These are phyloP conservation scores for Alternaria incomplexa DNA, from an alignment of 2,329 filamentous ascomycete genomes.

Conservation along the genomic window DNA sequence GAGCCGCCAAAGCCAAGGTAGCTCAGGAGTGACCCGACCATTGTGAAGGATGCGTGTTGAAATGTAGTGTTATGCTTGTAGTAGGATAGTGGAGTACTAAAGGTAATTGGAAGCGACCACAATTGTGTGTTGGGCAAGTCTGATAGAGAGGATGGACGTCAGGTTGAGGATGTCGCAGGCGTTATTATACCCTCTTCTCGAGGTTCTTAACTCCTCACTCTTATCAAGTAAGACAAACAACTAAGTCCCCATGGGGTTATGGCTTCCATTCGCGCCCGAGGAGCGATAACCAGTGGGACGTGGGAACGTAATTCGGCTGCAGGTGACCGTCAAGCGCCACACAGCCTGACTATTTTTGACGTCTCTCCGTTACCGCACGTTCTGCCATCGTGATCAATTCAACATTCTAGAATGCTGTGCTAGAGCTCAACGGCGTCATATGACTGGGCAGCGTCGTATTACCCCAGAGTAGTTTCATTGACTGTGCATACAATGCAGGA, in stretches of 20 bases:
- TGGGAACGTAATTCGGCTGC: conserved; percentile 33
- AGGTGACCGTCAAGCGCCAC: conserved; percentile 29
- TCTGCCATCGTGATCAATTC: conserved; percentile 35
- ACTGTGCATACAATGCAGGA: conserved; percentile 15
- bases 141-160: conserved; percentile 9
- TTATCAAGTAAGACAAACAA: conserved; percentile 33
- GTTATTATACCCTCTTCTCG: conserved; percentile 29
- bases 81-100: neutral
- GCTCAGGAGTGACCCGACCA: conserved; percentile 35
- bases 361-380: conserved; percentile 10
- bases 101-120: neutral
- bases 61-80: neutral
- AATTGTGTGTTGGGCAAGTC: neutral
- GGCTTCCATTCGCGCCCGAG: conserved; percentile 30
- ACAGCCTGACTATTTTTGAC: conserved; percentile 11
- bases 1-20: conserved; percentile 35
- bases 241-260: conserved; percentile 37
- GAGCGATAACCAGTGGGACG: conserved; percentile 28
- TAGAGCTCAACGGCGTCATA: conserved; percentile 5
- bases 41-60: conserved; percentile 9
- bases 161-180: conserved; percentile 14
- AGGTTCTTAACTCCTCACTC: conserved; percentile 20
- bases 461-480: conserved; percentile 17
- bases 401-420: conserved; percentile 8
- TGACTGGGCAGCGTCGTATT: conserved; percentile 14